Evolutionary conservation across 2,329 filamentous ascomycete genomes (phyloP).

Genomic region (Xylariaceae sp.): DNA sequence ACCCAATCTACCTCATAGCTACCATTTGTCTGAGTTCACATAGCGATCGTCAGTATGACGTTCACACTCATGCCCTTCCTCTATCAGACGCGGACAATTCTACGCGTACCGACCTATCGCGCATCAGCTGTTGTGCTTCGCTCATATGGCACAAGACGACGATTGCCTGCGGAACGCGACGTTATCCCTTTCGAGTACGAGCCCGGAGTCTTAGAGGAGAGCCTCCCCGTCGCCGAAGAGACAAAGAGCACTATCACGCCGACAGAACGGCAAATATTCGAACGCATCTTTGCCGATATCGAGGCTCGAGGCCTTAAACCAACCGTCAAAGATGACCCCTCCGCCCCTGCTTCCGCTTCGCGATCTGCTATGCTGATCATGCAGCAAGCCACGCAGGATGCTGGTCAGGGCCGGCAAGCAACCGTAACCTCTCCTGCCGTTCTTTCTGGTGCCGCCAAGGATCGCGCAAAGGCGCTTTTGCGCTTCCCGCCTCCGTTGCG

Average conservation of each 20-base stretch:
- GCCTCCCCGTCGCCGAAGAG: slow-evolving; percentile 16
- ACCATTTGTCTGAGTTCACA: background rate
- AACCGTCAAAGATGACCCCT: slow-evolving; percentile 10
- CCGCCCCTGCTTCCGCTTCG: slow-evolving; percentile 3
- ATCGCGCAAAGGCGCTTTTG: slow-evolving; percentile 35
- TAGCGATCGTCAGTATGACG: slow-evolving; percentile 34
- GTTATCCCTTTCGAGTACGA: slow-evolving; percentile 51
- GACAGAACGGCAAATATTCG: slow-evolving; percentile 44
- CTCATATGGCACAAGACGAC: slow-evolving; percentile 22
- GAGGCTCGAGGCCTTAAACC: slow-evolving; percentile 35
- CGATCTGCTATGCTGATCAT: slow-evolving; percentile 30
- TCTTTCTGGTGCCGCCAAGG: slow-evolving; percentile 24
- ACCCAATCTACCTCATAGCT: background rate
- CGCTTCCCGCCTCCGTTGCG: slow-evolving; percentile 39
- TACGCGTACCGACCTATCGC: slow-evolving; percentile 32
- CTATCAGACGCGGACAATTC: slow-evolving; percentile 64
- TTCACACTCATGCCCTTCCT: slow-evolving; percentile 59
- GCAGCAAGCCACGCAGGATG: slow-evolving; percentile 27
- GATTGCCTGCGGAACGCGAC: slow-evolving; percentile 21
- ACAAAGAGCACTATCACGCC: slow-evolving; percentile 50
- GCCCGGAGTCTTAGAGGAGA: slow-evolving; percentile 23
- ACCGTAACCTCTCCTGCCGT: slow-evolving; percentile 20
- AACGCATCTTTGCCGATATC: slow-evolving; percentile 55
- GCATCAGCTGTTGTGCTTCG: slow-evolving; percentile 22
- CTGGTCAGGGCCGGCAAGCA: slow-evolving; percentile 17